A percentile compares a stretch with the other conserved stretches of the same genome.
Conservation (phyloP, 139 green algal genomes). For the Eudorina sp. region DNA sequence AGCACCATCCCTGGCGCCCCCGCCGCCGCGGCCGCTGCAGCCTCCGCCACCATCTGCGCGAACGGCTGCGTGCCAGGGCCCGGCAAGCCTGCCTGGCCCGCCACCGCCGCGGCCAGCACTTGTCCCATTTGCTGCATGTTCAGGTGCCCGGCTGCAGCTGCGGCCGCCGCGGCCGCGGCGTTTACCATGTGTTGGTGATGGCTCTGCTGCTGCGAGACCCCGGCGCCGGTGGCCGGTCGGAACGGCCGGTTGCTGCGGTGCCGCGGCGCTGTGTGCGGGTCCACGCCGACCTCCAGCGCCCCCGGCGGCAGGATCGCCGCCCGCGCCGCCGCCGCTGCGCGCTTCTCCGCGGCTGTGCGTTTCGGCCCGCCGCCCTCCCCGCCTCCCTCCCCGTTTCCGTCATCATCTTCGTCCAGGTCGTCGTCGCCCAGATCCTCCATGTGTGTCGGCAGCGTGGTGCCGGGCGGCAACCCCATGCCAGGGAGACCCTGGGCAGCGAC, state of each 20-base stretch:
- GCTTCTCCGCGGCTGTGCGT: background rate
- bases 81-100: background rate
- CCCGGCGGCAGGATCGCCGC: background rate
- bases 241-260: conserved; percentile 9
- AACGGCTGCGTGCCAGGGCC: background rate
- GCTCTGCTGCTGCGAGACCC: background rate
- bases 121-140: conserved; percentile 21
- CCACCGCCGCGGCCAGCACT: conserved; percentile 19
- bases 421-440: conserved; percentile 22
- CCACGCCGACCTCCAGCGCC: conserved; percentile 33
- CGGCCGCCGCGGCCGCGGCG: background rate
- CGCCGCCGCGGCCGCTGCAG: background rate
- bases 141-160: background rate
- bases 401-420: background rate
- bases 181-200: background rate
- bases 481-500: background rate
- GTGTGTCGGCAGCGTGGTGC: background rate
- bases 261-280: conserved; percentile 10
- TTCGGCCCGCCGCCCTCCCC: background rate
- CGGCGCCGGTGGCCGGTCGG: background rate
- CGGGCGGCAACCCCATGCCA: background rate
- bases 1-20: conserved; percentile 2
- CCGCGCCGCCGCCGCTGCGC: background rate
- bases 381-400: background rate
- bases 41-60: conserved; percentile 20